Base-by-base conservation (phyloP, 306 rosid species). In the Lathyrus sativus region DNA sequence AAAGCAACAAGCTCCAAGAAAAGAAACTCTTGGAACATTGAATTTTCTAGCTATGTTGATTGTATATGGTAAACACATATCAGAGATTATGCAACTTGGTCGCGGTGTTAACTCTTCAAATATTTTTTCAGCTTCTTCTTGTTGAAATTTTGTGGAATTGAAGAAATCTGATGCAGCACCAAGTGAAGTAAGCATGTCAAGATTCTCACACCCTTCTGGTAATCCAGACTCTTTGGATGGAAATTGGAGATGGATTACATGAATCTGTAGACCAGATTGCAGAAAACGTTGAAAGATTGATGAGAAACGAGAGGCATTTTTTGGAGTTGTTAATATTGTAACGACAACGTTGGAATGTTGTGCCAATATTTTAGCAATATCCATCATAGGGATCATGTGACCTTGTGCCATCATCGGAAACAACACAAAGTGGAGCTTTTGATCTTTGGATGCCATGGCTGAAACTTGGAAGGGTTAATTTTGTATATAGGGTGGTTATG, bases 381-480 rank as follows among this genome's bases (percentile, higher is more conserved):
- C 96, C 51, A 88, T 81, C 96, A 90, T 82, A 3, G 96, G 96
- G 29, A 82, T 87, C 95, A 90, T 87, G 58, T 91, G 97, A 68
- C 96, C 96, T 79, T 83, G 96, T 7, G 97, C 97, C 96, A 91
- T 83, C 15, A 86, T 70, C 1, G 97, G 96, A 49, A 88, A 59
- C 7, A 91, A 29, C 1, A 88, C 88, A 14, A 85, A 82, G 80
- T 91, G 96, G 7, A 80, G 85, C 42, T 75, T 82, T 1, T 42
- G 41, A 43, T 19, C 53, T 65, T 67, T 46, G 18, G 80, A 75
- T 65, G 62, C 78, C 89, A 84, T 84, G 66, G 65, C 26, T 5
- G 1, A 43, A 4, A 54, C 15, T 62, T 29, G 45, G 33, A 53
- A 22, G 3, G 33, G 10, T 53, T 53, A 53, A 67, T 53, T 15